Base-by-base conservation (phyloP, 2,329 filamentous ascomycete genomes). In the Alternaria burnsii region DNA sequence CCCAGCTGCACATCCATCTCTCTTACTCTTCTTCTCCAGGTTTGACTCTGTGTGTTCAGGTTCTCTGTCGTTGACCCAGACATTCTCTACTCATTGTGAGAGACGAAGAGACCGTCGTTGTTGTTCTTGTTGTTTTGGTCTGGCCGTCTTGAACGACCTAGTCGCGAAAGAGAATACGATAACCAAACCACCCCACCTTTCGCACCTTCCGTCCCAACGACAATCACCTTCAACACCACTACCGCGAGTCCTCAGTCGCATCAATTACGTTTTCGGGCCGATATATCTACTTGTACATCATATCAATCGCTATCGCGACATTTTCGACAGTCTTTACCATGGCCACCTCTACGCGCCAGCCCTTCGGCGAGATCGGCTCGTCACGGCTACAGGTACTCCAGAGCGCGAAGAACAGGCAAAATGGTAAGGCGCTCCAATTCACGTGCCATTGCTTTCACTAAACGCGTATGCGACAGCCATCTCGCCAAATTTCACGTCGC, bases 381-480 rank as follows among this genome's bases (percentile, higher is more conserved):
- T 82, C 88, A 58, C 87, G 91, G 68, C 83, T 94, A 26, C 89
- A 92, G 78, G 87, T 83, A 66, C 82, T 94, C 71, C 89, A 88
- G 26, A 92, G 88, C 79, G 80, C 89, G 52, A 94, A 93, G 83
- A 94, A 94, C 78, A 85, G 89, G 78, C 91, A 94, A 73, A 86
- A 86, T 81, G 82, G 84, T 86, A 82, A 71, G 77, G 28, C 22
- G n/a, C 47, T 24, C 56, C 34, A 6, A 22, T 54, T 38, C 28
- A 38, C 41, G 26, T 42, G 16, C 43, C 20, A 43, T 46, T 38
- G n/a, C 30, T 42, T 53, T 52, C 18, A 61, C 69, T 74, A 65
- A 76, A 70, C 69, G 56, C 55, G 52, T 60, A n/a, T 56, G 52
- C 57, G 30, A 34, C 47, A 80, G 70, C 79, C 62, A 60, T 79